A percentile compares a stretch with the other conserved stretches of the same genome.
Conservation (phyloP, 306 rosid genomes). For the Rosa multiflora region DNA sequence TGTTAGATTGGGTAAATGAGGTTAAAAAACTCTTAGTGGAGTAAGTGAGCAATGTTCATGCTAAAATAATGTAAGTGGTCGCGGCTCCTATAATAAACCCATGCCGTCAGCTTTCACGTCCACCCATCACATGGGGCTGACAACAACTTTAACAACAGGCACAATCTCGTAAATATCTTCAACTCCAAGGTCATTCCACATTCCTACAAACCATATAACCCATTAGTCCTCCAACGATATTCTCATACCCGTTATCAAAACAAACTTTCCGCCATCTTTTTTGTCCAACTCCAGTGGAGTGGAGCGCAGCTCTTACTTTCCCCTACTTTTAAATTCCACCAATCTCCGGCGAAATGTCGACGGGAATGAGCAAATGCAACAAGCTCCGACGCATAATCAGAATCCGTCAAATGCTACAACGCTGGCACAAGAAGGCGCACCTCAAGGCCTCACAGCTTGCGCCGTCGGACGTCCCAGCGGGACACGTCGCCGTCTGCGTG, state of each 20-base stretch:
- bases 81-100: too few relatives aligned
- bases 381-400: conserved; percentile 79
- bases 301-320: background rate
- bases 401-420: conserved; percentile 79
- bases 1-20: too few relatives aligned
- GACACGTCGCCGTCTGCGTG: conserved; percentile 85
- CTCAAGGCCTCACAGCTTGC: conserved; percentile 20
- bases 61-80: too few relatives aligned
- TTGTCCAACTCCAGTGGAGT: background rate
- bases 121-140: conserved; percentile 34
- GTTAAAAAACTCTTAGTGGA: too few relatives aligned
- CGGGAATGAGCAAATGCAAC: conserved; percentile 44
- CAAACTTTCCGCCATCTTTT: background rate
- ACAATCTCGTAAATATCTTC: conserved; percentile 63
- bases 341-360: conserved; percentile 28
- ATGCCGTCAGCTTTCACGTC: background rate
- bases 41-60: too few relatives aligned
- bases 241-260: background rate
- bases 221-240: background rate
- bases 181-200: conserved; percentile 30
- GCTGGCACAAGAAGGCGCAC: conserved; percentile 69
- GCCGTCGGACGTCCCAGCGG: conserved; percentile 72
- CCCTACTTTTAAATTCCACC: background rate
- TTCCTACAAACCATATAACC: conserved; percentile 1
- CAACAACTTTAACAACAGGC: conserved; percentile 10